These are phyloP conservation scores for Acacia melanoxylon DNA, from an alignment of 306 rosid genomes.

Conservation along the genomic window DNA sequence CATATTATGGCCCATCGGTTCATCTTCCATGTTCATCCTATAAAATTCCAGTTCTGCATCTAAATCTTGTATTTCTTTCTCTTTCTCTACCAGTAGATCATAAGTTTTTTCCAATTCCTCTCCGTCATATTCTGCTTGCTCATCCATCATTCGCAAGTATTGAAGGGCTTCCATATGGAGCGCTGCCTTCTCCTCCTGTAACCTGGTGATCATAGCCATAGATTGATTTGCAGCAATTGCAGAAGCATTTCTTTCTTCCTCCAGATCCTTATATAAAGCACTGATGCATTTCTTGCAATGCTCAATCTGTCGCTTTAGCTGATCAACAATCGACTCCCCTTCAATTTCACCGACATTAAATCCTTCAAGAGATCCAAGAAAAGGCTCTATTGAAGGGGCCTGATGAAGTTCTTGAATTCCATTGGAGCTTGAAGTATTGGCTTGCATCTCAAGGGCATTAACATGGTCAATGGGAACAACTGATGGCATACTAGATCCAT, in stretches of 20 bases:
- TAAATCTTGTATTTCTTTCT: conserved; percentile 75
- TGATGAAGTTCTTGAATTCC: conserved; percentile 37
- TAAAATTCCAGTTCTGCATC: conserved; percentile 76
- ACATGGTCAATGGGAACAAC: conserved; percentile 18
- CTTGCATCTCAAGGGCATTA: conserved; percentile 34
- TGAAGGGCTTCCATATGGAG: conserved; percentile 91
- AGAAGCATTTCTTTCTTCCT: conserved; percentile 87
- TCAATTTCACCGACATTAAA: conserved; percentile 60
- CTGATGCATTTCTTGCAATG: conserved; percentile 57
- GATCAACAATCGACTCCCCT: conserved; percentile 58
- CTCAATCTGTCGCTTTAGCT: conserved; percentile 56
- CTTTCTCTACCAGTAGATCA: conserved; percentile 78
- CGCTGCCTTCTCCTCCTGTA: conserved; percentile 93
- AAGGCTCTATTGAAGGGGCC: conserved; percentile 51
- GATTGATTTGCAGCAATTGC: conserved; percentile 80
- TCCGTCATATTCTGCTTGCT: conserved; percentile 90
- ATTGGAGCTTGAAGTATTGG: conserved; percentile 36
- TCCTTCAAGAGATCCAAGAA: conserved; percentile 63
- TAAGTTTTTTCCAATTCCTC: conserved; percentile 79
- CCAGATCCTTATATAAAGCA: conserved; percentile 64
- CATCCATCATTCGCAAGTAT: conserved; percentile 93
- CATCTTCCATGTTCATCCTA: conserved; percentile 37
- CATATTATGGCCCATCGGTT: conserved; percentile 21
- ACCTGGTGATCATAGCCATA: conserved; percentile 94
- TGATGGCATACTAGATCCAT: conserved; percentile 35